Evolutionary conservation across 305 asterid genomes (phyloP).

Genomic region (Fraxinus dipetala): DNA sequence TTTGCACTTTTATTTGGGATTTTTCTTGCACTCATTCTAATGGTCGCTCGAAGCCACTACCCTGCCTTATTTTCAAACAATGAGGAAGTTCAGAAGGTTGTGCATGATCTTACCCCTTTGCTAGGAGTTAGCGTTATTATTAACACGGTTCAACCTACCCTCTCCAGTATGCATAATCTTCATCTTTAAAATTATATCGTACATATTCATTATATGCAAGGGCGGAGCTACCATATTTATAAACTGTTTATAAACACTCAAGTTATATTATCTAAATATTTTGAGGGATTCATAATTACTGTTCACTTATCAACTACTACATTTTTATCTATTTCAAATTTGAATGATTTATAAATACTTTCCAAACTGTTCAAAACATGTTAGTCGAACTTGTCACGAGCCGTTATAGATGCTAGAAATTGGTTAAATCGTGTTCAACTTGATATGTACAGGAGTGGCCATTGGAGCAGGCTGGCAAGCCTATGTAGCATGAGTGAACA

Average conservation of each 20-base stretch:
- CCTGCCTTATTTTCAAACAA: background rate
- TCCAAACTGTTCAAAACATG: background rate
- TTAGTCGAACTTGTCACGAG: no score
- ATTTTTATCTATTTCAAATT: no score
- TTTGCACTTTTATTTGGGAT: background rate
- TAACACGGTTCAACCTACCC: constrained; percentile 13
- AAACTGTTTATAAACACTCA: background rate
- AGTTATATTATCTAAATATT: no score
- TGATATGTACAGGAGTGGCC: constrained; percentile 16
- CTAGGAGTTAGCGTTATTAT: background rate
- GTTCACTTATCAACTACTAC: background rate
- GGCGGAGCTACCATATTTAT: background rate
- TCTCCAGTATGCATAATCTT: background rate
- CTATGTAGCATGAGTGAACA: constrained; percentile 9
- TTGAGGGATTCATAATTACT: background rate
- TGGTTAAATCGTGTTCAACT: background rate
- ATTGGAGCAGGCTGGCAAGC: constrained; percentile 23
- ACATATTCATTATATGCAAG: no score
- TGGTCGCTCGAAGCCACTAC: background rate
- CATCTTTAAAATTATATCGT: no score
- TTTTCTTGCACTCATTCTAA: constrained; percentile 6
- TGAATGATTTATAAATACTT: background rate
- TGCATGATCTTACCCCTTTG: background rate
- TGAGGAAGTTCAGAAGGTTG: constrained; percentile 3
- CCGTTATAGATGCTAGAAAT: background rate